Conservation (phyloP, 495 filamentous ascomycete genomes). For the Aspergillus biplanus region DNA sequence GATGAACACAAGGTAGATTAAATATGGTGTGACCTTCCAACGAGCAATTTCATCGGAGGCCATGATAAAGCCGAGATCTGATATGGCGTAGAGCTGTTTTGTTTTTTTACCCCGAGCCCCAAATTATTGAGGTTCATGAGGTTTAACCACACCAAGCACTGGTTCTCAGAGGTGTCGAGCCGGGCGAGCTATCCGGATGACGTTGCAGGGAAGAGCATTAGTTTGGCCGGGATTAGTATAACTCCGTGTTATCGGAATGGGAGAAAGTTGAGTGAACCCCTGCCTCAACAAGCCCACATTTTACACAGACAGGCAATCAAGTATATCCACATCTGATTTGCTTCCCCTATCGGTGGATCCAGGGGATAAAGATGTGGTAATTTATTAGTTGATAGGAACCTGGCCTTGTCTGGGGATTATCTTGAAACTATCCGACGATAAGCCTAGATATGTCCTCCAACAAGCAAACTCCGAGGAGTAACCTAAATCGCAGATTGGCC, state of each 20-base stretch:
- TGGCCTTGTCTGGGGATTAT: neutral
- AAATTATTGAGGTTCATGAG: neutral
- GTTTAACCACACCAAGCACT: neutral
- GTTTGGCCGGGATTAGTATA: neutral
- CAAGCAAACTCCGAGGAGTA: neutral
- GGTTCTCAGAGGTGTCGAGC: neutral
- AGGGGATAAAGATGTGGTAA: too few relatives aligned
- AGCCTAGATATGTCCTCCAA: too few relatives aligned
- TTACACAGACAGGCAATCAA: neutral
- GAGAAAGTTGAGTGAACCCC: neutral
- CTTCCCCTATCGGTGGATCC: too few relatives aligned
- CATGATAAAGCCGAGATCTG: slow-evolving; percentile 23
- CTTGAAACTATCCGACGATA: neutral
- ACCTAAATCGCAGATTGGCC: neutral
- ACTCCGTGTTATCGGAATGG: slow-evolving; percentile 1
- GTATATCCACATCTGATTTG: too few relatives aligned
- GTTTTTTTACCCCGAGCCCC: neutral
- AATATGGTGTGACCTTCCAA: slow-evolving; percentile 58
- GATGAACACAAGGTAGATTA: slow-evolving; percentile 65
- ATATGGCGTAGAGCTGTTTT: neutral
- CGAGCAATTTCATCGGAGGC: slow-evolving; percentile 23
- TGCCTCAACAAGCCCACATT: neutral
- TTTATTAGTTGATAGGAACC: too few relatives aligned
- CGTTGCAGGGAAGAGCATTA: neutral
- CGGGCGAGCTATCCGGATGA: neutral